Base-by-base conservation (phyloP, 1,139 yeast species). In the Kodamaea suecica region DNA sequence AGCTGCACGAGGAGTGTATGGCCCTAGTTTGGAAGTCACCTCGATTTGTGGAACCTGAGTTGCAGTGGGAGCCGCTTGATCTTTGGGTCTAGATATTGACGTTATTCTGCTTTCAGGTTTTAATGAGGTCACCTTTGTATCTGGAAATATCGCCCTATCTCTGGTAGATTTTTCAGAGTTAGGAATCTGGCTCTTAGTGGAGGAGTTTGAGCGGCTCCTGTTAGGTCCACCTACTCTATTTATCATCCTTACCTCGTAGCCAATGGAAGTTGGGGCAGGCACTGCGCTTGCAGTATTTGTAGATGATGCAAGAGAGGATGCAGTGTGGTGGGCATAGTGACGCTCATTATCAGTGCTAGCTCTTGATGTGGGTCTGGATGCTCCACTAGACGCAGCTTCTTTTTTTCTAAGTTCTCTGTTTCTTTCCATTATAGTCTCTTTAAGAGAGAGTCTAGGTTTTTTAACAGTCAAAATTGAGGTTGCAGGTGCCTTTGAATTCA, bases 401-500 rank as follows among this genome's bases (percentile, higher is more conserved):
- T 49, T 55, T 16, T 49, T 41, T 33, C 54, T 48, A 20, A 63
- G 38, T 36, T 64, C 71, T 37, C 49, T 60, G 33, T 64, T 64
- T 31, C 55, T 57, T 7, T 64, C 67, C 16, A 60, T 50, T 4
- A 65, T 63, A 3, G 62, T 41, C 27, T 63, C 69, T 34, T 55
- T 61, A 10, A 66, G 48, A 0, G 69, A 62, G 1, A 66, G 59
- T 10, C 62, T 47, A 1, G 55, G 40, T 34, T 44, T 49, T 16
- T 41, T 45, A 4, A 45, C 27, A 2, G 39, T 25, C 3, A 41
- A 17, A 2, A 33, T 35, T 5, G 44, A 35, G 4, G 46, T 30
- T 2, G 42, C 36, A 2, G 30, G 24, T 5, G 26, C 29, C 29
- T 36, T 27, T 3, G 43, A 16, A 3, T 38, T 39, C 24, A 45